A percentile compares a stretch with the other conserved stretches of the same genome.
Conservation (phyloP, 257 asterid genomes). For the Nicotiana knightiana region DNA sequence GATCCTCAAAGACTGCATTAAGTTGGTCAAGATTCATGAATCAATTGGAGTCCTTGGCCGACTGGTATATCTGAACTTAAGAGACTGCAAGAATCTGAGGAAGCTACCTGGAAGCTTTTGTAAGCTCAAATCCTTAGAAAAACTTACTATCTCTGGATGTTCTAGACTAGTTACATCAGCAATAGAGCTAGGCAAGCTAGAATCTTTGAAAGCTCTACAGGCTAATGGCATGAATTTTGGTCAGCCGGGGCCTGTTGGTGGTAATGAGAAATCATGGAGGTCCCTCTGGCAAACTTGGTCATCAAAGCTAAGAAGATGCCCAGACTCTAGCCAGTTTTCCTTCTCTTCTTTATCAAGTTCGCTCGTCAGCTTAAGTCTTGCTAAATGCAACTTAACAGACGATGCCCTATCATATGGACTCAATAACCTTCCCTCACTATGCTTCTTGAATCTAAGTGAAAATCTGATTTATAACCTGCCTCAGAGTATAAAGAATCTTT, state of each 20-base stretch:
- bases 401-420: conserved; percentile 4
- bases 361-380: conserved; percentile 14
- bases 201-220: conserved; percentile 6
- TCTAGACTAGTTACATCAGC: not conserved
- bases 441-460: conserved; percentile 16
- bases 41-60: conserved; percentile 9
- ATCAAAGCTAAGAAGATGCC: not conserved
- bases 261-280: not conserved
- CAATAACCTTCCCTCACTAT: conserved; percentile 2
- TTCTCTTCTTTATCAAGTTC: conserved; percentile 12
- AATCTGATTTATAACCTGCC: conserved; percentile 10
- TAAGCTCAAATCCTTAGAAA: conserved; percentile 11
- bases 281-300: not conserved
- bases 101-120: conserved; percentile 3
- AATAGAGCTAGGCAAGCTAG: conserved; percentile 7
- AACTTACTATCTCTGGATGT: conserved; percentile 13
- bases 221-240: conserved; percentile 11
- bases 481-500: conserved; percentile 1
- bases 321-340: not conserved
- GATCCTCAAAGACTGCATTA: conserved; percentile 16
- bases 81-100: conserved; percentile 11
- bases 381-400: conserved; percentile 11
- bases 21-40: conserved; percentile 17
- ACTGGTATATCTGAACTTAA: conserved; percentile 7
- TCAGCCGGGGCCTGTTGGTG: not conserved